Percentiles rank a stretch among this genome's conserved stretches.
phyloP scores from a whole-genome alignment of 2,329 filamentous ascomycete genomes.

The Karstenula rhodostoma region DNA sequence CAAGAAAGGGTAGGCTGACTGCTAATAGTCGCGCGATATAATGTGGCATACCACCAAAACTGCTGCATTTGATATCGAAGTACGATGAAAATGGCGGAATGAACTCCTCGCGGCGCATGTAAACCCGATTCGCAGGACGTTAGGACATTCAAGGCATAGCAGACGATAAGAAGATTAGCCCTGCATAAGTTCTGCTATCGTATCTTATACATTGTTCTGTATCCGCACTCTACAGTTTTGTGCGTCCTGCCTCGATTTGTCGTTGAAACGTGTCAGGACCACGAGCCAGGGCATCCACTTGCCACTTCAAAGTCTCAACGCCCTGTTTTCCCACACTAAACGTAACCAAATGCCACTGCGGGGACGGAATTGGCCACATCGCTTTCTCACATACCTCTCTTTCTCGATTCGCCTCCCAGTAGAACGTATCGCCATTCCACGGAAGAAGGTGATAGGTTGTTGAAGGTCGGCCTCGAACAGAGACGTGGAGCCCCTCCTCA shows the following conservation, averaged over 20 bases:
- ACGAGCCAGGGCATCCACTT: slow-evolving; percentile 8
- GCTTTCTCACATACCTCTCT: slow-evolving; percentile 13
- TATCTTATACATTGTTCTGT: no score
- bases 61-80: no score
- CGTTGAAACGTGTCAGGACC: slow-evolving; percentile 7
- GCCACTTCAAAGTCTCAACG: slow-evolving; percentile 6
- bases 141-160: no score
- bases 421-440: slow-evolving; percentile 22
- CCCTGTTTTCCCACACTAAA: background rate
- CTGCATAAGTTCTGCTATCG: no score
- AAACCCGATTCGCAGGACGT: no score
- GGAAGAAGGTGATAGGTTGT: slow-evolving; percentile 14
- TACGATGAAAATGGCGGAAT: no score
- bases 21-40: no score
- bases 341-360: background rate
- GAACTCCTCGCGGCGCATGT: no score
- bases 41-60: no score
- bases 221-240: no score
- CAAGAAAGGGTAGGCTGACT: no score
- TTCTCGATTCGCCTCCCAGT: slow-evolving; percentile 19
- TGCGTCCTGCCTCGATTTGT: slow-evolving; percentile 3
- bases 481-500: background rate
- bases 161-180: no score
- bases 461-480: slow-evolving; percentile 7
- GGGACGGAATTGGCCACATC: slow-evolving; percentile 10